Base-by-base conservation (phyloP, 208 protist species). In the Tritrichomonas musculus region DNA sequence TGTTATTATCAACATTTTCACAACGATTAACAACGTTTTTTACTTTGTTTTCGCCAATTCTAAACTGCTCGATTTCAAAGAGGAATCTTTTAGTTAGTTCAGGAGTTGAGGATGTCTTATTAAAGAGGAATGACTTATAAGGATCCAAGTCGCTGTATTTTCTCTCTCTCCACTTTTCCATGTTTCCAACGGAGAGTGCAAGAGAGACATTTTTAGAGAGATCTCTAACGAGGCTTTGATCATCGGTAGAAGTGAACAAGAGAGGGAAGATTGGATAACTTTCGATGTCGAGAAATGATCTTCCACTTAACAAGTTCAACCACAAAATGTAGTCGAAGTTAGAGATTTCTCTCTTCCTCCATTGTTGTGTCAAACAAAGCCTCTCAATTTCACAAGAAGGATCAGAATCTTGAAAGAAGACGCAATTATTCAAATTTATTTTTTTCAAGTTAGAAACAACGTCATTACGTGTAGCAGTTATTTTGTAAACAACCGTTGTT, bases 51-150 rank as follows among this genome's bases (percentile, higher is more conserved):
- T n/a, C n/a, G n/a, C n/a, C n/a, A n/a, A n/a, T n/a, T n/a, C n/a
- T n/a, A 60, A 60, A 60, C 17, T 60, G 53, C 17, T 5, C 5
- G 17, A 60, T 60, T 22, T 5, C 5, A 60, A 5, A 5, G 5
- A 60, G 17, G 17, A 60, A 60, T 60, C 17, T 60, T 60, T 60
- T 25, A 14, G 94, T 93, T 57, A 94, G 39, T 4, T 47, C 88
- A 75, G 93, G 39, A 41, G 57, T 94, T 1, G 93, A 94, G 33
- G 93, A 94, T 47, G 93, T 66, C 0, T 93, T 14, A 36, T 20
- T 5, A 57, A 69, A 92, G 9, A 92, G 47, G 33, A 36, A 30
- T 9, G 41, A 47, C 14, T 50, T 20, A n/a, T 30, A 30, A 27
- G 73, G 73, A 50, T 82, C 73, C 11, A 82, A 82, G 27, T 13